Conservation (phyloP, 495 filamentous ascomycete genomes). For the Aspergillus haitiensis region DNA sequence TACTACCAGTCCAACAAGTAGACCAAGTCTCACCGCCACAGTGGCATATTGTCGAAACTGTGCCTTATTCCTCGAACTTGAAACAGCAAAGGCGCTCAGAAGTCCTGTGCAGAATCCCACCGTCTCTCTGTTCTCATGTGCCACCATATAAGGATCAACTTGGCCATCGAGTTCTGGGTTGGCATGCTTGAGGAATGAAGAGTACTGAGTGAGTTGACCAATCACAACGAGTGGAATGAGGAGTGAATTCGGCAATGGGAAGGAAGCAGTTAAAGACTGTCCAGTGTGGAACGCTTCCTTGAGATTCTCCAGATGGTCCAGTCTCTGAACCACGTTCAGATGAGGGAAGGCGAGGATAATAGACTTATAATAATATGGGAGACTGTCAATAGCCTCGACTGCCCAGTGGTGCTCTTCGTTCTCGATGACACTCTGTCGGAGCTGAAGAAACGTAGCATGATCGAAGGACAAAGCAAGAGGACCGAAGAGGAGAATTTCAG, state of each 20-base stretch:
- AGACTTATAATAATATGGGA: not conserved
- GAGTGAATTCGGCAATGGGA: constrained; percentile 28
- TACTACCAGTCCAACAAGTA: constrained; percentile 32
- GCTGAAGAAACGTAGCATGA: not conserved
- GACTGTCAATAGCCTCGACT: not conserved
- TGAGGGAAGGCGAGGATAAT: not conserved
- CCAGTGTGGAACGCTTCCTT: not conserved
- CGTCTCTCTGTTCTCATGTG: constrained; percentile 23
- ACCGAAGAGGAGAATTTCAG: constrained; percentile 8
- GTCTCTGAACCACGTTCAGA: not conserved
- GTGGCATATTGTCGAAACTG: constrained; percentile 34
- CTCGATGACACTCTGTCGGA: not conserved
- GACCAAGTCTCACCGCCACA: constrained; percentile 35
- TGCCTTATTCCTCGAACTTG: constrained; percentile 18
- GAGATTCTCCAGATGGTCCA: not conserved
- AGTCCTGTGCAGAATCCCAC: constrained; percentile 45
- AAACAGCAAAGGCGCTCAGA: constrained; percentile 36
- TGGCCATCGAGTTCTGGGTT: not conserved
- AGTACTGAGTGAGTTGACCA: constrained; percentile 33
- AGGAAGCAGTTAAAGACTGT: not conserved
- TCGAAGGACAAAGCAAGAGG: constrained; percentile 5
- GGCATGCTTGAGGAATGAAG: constrained; percentile 18
- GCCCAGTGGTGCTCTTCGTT: not conserved
- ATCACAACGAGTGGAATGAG: constrained; percentile 35
- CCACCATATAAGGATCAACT: constrained; percentile 1